phyloP scores from a whole-genome alignment of 2,329 filamentous ascomycete species.

The Cercospora citrullina region DNA sequence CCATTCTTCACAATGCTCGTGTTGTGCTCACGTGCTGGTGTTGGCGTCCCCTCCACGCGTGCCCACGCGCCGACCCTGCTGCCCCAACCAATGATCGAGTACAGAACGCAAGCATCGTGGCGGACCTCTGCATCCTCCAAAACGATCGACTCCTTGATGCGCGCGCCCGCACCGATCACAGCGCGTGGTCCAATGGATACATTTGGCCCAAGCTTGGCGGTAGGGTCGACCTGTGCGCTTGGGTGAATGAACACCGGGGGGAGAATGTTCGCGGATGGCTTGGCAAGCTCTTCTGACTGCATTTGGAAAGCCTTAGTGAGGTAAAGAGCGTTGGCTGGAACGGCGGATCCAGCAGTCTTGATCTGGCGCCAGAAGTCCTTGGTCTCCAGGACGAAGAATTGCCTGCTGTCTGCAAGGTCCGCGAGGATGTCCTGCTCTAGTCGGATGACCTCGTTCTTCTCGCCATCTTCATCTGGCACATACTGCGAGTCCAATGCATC shows the following conservation, averaged over 20 bases:
- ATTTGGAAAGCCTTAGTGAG: constrained; percentile 89
- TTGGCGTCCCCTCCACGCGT: constrained; percentile 92
- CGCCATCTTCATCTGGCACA: constrained; percentile 68
- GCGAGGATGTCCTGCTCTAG: constrained; percentile 96
- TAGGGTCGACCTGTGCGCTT: constrained; percentile 83
- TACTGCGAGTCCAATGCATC: constrained; percentile 77
- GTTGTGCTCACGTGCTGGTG: constrained; percentile 79
- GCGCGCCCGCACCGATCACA: constrained; percentile 78
- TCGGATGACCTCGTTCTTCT: constrained; percentile 83
- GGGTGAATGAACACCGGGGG: constrained; percentile 95
- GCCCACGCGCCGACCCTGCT: constrained; percentile 97
- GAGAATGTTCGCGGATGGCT: constrained; percentile 82
- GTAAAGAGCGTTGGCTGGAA: constrained; percentile 95
- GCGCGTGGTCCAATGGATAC: constrained; percentile 93
- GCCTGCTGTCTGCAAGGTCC: constrained; percentile 93
- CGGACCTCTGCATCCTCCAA: constrained; percentile 94
- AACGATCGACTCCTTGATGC: constrained; percentile 94
- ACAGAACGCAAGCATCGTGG: constrained; percentile 92
- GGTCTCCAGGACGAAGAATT: constrained; percentile 97
- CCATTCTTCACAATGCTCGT: constrained; percentile 97
- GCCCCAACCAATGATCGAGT: constrained; percentile 96
- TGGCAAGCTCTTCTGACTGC: constrained; percentile 75
- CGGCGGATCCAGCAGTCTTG: constrained; percentile 96
- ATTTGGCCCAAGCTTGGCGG: constrained; percentile 94
- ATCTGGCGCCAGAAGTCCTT: constrained; percentile 99